Evolutionary conservation across 371 early-diverging fungal species (phyloP), one percentile per base, ranked within the genome.

Genomic region (Blastocladiella emersonii): DNA sequence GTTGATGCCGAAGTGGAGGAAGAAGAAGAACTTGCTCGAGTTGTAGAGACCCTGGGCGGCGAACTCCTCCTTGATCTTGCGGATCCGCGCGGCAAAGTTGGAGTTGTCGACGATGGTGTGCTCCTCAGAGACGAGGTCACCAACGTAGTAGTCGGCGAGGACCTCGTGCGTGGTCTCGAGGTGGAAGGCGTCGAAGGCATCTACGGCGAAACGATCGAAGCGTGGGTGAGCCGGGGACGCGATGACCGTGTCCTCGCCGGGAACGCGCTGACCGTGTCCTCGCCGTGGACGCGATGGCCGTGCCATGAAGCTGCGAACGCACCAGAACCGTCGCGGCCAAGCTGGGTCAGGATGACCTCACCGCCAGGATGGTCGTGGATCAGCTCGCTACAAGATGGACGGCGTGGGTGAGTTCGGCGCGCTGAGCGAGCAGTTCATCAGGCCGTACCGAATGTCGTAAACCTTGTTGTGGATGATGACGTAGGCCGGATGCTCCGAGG

Each of bases 181-280:
- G 69, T 92, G 92, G 83, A 92, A 88, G 30, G 85, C 86, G 66
- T 89, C 84, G 71, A 94, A 94, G 12, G 88, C 87, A 67, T 90
- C 92, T 84, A 66, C 5, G n/a, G n/a, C n/a, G n/a, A n/a, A n/a
- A n/a, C n/a, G n/a, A n/a, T n/a, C n/a, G n/a, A n/a, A n/a, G n/a
- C n/a, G n/a, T n/a, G n/a, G n/a, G n/a, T n/a, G n/a, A n/a, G n/a
- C n/a, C n/a, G n/a, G n/a, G n/a, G n/a, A n/a, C n/a, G n/a, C n/a
- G n/a, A n/a, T n/a, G n/a, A n/a, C n/a, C n/a, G n/a, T n/a, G n/a
- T n/a, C n/a, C n/a, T n/a, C n/a, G n/a, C n/a, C n/a, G n/a, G n/a
- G 4, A 49, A 55, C 44, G 34, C 32, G 43, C 39, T 45, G 32
- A 53, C 60, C 45, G n/a, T n/a, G n/a, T n/a, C n/a, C n/a, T n/a